Evolutionary conservation across 106 monocot species (phyloP).

Genomic region (Agapanthus africanus): DNA sequence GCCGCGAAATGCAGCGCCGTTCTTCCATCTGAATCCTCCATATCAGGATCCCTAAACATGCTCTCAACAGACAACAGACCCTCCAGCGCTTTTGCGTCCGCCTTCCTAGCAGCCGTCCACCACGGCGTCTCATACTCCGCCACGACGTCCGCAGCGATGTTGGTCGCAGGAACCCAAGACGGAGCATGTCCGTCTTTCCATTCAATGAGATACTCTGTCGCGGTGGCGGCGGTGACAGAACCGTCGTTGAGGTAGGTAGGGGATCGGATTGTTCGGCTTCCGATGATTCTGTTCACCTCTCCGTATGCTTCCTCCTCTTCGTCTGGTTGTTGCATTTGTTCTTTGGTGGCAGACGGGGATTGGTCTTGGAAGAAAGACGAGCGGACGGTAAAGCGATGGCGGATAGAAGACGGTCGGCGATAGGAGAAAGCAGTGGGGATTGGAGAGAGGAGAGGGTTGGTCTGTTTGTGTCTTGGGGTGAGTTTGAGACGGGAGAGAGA

Average conservation of each 20-base stretch:
- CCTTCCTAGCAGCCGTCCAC: conserved; percentile 81
- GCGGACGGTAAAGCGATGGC: neutral
- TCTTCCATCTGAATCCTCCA: conserved; percentile 61
- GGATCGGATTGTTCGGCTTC: conserved; percentile 39
- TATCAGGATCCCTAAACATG: conserved; percentile 47
- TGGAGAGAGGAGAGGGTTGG: neutral
- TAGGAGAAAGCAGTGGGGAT: neutral
- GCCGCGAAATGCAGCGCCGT: conserved; percentile 74
- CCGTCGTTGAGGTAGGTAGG: conserved; percentile 30
- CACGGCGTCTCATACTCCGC: conserved; percentile 91
- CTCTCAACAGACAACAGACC: conserved; percentile 38
- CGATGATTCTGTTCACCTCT: conserved; percentile 72
- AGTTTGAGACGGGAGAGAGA: conserved; percentile 15
- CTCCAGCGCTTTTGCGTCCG: conserved; percentile 43
- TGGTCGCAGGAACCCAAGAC: conserved; percentile 49
- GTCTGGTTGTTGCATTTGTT: neutral
- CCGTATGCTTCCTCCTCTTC: conserved; percentile 50
- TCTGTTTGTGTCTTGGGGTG: neutral
- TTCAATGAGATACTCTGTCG: conserved; percentile 63
- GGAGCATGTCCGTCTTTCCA: conserved; percentile 81
- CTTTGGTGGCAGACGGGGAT: conserved; percentile 11
- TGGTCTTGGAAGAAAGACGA: conserved; percentile 45
- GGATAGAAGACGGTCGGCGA: neutral
- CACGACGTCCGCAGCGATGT: conserved; percentile 69
- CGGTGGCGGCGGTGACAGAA: conserved; percentile 17